Conservation (phyloP, 495 filamentous ascomycete genomes). For the Penicillium tannophilum region DNA sequence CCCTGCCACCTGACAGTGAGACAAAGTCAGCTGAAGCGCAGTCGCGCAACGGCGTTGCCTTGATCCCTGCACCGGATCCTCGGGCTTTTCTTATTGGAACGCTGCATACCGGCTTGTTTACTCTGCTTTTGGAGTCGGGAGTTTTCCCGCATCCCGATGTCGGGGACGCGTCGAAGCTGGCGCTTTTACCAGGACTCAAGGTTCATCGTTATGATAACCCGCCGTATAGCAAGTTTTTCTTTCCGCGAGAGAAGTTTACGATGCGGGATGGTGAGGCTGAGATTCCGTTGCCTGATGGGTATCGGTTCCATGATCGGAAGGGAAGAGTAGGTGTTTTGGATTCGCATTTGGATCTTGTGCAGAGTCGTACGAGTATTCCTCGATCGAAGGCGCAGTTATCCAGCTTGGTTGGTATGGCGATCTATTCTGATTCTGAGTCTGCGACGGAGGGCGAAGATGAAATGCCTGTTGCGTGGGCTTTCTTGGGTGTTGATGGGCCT, state of each 20-base stretch:
- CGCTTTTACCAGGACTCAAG: slow-evolving; percentile 22
- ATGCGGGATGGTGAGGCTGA: slow-evolving; percentile 4
- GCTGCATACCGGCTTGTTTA: slow-evolving; percentile 36
- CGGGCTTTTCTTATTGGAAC: slow-evolving; percentile 39
- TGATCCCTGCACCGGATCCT: slow-evolving; percentile 31
- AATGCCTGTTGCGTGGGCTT: slow-evolving; percentile 46
- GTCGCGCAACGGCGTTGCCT: slow-evolving; percentile 12
- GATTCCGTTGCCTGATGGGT: slow-evolving; percentile 31
- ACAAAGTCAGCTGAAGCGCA: not conserved
- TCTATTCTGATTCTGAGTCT: slow-evolving; percentile 28
- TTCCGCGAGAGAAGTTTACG: slow-evolving; percentile 20
- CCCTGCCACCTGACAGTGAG: slow-evolving; percentile 1
- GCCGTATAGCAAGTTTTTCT: slow-evolving; percentile 41
- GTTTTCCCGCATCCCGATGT: slow-evolving; percentile 4
- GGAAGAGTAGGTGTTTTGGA: slow-evolving; percentile 30
- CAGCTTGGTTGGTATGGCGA: slow-evolving; percentile 34
- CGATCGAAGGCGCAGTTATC: slow-evolving; percentile 33
- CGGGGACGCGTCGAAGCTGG: slow-evolving; percentile 2
- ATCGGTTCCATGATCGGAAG: slow-evolving; percentile 29
- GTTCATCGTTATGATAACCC: slow-evolving; percentile 39
- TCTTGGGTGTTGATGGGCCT: slow-evolving; percentile 48
- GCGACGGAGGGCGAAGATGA: slow-evolving; percentile 16
- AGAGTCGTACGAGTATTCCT: slow-evolving; percentile 43
- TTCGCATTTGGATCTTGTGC: slow-evolving; percentile 39
- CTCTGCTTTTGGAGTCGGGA: slow-evolving; percentile 22